Evolutionary conservation across 2,329 filamentous ascomycete species (phyloP), one percentile per base, ranked within the genome.

Genomic region (Aspergillus pseudotamarii): DNA sequence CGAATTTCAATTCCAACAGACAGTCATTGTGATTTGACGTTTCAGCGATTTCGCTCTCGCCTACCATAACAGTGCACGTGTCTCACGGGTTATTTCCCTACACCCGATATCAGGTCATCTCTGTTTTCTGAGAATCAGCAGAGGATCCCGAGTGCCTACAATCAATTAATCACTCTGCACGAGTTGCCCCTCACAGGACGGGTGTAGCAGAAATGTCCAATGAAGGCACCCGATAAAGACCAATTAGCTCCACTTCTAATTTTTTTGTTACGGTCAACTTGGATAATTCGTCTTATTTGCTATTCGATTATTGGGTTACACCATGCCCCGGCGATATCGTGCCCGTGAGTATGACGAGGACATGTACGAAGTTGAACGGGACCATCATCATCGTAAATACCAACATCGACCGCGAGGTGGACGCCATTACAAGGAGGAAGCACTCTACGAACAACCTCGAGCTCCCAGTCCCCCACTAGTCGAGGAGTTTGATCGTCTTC

Each of bases 401-500:
- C 32, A 55, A 55, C 51, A 67, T 54, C 70, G 68, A 26, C 65
- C 65, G 5, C 66, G 69, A 64, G 68, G 68, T n/a, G 72, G 71
- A 21, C 74, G 68, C 5, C 61, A 68, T 23, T 67, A 70, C 32
- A 73, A 75, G 21, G 70, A 74, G 14, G 75, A 77, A 16, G 45
- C 70, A 21, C 67, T 43, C 12, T 61, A 76, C 38, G 66, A 66
- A 46, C 51, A 55, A 38, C 72, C 69, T 41, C 73, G 72, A 32
- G 66, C 67, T 43, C 70, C 72, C 72, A 82, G 66, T 74, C 84
- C 69, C 2, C 66, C 64, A 69, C 79, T 66, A 60, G 83, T 74
- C 75, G 86, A 71, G 70, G 74, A 75, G 34, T 71, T 76, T n/a
- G 76, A 78, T 43, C 74, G 76, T 19, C 69, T 78, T 58, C 79